A percentile compares a stretch with the other conserved stretches of the same genome.
phyloP scores from a whole-genome alignment of 768 basidiomycete genomes.

The Postia placenta region DNA sequence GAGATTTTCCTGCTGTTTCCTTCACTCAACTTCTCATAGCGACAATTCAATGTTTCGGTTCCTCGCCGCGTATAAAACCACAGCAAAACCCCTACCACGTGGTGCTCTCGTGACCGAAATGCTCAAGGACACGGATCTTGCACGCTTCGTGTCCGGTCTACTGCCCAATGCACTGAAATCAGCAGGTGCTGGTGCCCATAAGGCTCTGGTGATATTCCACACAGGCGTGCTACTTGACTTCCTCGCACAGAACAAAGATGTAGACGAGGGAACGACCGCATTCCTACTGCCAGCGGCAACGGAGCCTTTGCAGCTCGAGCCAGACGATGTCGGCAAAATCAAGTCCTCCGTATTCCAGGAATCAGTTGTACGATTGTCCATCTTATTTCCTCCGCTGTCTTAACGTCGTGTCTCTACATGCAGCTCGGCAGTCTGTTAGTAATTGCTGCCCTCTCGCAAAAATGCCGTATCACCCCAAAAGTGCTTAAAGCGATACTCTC shows the following conservation, averaged over 20 bases:
- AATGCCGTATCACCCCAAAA: constrained; percentile 48
- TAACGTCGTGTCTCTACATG: too few relatives aligned
- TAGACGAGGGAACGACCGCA: constrained; percentile 64
- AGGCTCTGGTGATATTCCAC: constrained; percentile 77
- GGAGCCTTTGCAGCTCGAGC: constrained; percentile 40
- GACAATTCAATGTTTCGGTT: constrained; percentile 60
- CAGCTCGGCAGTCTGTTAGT: constrained; percentile 74
- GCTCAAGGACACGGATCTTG: constrained; percentile 57
- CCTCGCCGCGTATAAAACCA: constrained; percentile 69
- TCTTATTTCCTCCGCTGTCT: too few relatives aligned
- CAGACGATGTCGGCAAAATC: constrained; percentile 3
- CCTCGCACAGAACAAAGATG: constrained; percentile 46
- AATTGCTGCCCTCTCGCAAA: constrained; percentile 63
- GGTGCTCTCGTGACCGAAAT: constrained; percentile 71
- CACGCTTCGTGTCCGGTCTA: constrained; percentile 64
- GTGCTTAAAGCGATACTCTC: constrained; percentile 56
- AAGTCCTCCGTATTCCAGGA: constrained; percentile 34
- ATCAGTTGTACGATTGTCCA: constrained; percentile 50
- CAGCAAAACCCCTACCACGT: constrained; percentile 70
- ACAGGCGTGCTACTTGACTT: constrained; percentile 76
- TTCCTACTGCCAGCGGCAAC: constrained; percentile 60
- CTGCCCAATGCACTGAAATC: constrained; percentile 53
- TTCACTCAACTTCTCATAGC: constrained; percentile 28
- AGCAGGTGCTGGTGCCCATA: constrained; percentile 34
- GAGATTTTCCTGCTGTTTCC: neutral